Evolutionary conservation across 352 stramenopile species (phyloP), one percentile per base, ranked within the genome.

Genomic region (Globisporangium paroecandrum): DNA sequence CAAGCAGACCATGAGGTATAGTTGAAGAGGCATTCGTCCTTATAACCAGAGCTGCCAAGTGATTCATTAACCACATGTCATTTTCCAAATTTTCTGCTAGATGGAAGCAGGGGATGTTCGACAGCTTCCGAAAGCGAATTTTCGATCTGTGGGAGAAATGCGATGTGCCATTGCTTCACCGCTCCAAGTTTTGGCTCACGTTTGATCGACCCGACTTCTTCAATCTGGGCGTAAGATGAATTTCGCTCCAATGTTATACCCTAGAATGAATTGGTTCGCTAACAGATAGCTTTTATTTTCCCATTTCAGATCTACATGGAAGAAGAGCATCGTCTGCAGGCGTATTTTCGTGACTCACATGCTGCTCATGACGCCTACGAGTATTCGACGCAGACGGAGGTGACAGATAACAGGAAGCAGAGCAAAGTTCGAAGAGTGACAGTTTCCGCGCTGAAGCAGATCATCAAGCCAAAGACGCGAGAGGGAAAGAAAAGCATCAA

Each of bases 141-240:
- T 93, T 90, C 47, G 78, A 83, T 43, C 55, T 91, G 36, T 94
- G 87, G 87, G 69, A 82, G 32, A 74, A 82, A 53, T 89, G 78
- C 43, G 77, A 89, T 58, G 83, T 86, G 18, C 80, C 87, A 6
- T 61, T 94, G 24, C 68, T 92, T 0, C 80, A 94, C 70, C 77
- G 87, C 20, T 91, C 87, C 57, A 92, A 93, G 62, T 94, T 94
- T 61, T 94, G 87, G 87, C 70, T 93, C 46, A 89, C 77, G 12
- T 94, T 92, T 67, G 86, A 91, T 64, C 70, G 69, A 18, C 59
- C 75, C 2, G 82, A 94, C 62, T 94, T 91, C 38, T 91, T 94
- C 65, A 89, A 84, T 61, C 77, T 94, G 55, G 85, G 85, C 2
- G 84, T 91, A 68, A 9, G 80, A 74, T 54, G 18, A 4, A 65